These are phyloP conservation scores for Closterium sp. DNA, from an alignment of 139 green algal species.

Conservation along the genomic window DNA sequence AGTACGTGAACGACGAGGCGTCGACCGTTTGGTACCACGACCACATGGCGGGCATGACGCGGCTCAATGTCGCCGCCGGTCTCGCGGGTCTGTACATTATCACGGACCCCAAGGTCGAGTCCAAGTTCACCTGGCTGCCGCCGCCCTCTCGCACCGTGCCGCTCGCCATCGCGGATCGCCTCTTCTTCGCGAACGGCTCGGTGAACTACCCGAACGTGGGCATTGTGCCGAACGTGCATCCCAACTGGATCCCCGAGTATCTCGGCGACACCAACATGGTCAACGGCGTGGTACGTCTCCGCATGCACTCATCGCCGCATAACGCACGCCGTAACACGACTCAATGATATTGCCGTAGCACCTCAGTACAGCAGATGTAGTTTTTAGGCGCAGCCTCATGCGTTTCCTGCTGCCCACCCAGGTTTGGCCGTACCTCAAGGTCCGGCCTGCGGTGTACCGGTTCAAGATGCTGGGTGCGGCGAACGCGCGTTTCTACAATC, in stretches of 20 bases:
- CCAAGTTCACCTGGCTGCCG: not conserved
- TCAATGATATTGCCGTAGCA: too few species aligned
- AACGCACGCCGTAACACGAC: too few species aligned
- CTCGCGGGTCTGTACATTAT: slow-evolving; percentile 30
- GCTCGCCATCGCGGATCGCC: slow-evolving; percentile 14
- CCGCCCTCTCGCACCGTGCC: not conserved
- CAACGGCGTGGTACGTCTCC: slow-evolving; percentile 17
- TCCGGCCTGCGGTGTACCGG: slow-evolving; percentile 18
- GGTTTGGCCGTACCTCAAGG: slow-evolving; percentile 37
- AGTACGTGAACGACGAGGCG: slow-evolving; percentile 23
- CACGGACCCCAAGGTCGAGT: slow-evolving; percentile 7
- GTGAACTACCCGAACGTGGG: slow-evolving; percentile 16
- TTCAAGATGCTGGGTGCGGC: slow-evolving; percentile 24
- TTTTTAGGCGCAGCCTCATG: not conserved
- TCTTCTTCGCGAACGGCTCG: slow-evolving; percentile 7
- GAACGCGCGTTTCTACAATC: slow-evolving; percentile 35
- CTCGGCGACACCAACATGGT: slow-evolving; percentile 32
- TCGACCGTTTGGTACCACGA: slow-evolving; percentile 34
- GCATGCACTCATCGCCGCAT: too few species aligned
- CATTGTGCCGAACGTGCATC: slow-evolving; percentile 13
- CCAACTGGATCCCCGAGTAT: slow-evolving; percentile 36
- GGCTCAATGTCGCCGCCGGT: slow-evolving; percentile 18
- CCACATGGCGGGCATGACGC: slow-evolving; percentile 29
- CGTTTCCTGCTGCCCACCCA: not conserved
- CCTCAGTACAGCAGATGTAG: too few species aligned